Conservation (phyloP, 495 filamentous ascomycete species). For the Aspergillus hancockii region DNA sequence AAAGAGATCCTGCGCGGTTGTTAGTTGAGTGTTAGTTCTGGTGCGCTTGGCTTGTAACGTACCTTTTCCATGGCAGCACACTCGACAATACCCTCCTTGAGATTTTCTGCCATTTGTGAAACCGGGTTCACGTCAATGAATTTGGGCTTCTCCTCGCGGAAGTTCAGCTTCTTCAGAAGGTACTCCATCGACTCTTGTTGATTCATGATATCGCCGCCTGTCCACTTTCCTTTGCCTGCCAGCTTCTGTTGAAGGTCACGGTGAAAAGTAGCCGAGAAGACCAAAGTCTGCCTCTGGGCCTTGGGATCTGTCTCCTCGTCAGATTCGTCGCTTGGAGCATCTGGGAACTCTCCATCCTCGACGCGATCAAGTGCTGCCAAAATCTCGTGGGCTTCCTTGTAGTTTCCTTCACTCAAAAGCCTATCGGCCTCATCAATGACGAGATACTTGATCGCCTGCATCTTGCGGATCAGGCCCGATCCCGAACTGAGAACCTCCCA, state of each 20-base stretch:
- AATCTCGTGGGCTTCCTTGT: constrained; percentile 89
- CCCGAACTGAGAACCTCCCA: constrained; percentile 87
- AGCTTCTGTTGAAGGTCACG: constrained; percentile 87
- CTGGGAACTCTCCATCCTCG: constrained; percentile 35
- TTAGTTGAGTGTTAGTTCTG: not conserved
- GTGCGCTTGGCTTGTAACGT: constrained; percentile 7
- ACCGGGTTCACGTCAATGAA: constrained; percentile 90
- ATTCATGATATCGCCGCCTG: constrained; percentile 59
- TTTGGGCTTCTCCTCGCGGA: constrained; percentile 77
- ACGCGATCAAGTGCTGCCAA: constrained; percentile 69
- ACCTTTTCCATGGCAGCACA: constrained; percentile 92
- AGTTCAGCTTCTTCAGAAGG: constrained; percentile 85
- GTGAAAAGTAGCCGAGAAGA: constrained; percentile 97
- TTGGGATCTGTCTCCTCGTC: constrained; percentile 23
- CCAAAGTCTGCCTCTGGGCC: constrained; percentile 74
- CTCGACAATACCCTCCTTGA: constrained; percentile 89
- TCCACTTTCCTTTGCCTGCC: constrained; percentile 65
- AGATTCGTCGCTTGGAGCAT: constrained; percentile 38
- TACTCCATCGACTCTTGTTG: constrained; percentile 87
- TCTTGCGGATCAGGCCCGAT: constrained; percentile 58
- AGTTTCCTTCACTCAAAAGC: constrained; percentile 87
- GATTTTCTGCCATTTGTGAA: constrained; percentile 78
- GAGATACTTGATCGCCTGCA: constrained; percentile 73
- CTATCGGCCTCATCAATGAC: constrained; percentile 96
- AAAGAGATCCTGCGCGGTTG: constrained; percentile 69